These are phyloP conservation scores for Talaromyces sp. DNA, from an alignment of 2,329 filamentous ascomycete genomes.

Conservation along the genomic window DNA sequence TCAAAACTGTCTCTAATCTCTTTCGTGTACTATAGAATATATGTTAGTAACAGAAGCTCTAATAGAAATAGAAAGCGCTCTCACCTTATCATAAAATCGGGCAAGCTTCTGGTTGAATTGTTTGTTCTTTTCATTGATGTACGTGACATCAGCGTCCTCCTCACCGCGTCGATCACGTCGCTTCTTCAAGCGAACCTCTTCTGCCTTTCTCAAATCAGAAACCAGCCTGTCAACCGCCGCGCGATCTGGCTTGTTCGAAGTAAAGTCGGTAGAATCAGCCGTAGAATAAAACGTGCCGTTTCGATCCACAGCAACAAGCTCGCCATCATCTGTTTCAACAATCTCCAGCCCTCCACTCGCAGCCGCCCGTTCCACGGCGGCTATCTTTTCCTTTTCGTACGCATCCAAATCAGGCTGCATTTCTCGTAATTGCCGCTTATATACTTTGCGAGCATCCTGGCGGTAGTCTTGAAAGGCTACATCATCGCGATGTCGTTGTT, in stretches of 20 bases:
- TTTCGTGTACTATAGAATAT: slow-evolving; percentile 66
- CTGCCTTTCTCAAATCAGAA: slow-evolving; percentile 78
- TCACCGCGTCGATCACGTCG: slow-evolving; percentile 76
- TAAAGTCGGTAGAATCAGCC: slow-evolving; percentile 75
- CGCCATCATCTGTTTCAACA: slow-evolving; percentile 90
- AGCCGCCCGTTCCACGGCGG: slow-evolving; percentile 79
- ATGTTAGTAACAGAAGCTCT: slow-evolving; percentile 17
- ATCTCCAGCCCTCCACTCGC: slow-evolving; percentile 83
- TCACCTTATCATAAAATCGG: slow-evolving; percentile 88
- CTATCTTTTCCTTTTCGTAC: slow-evolving; percentile 85
- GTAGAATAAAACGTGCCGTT: slow-evolving; percentile 89
- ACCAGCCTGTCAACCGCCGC: slow-evolving; percentile 86
- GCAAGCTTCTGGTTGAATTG: slow-evolving; percentile 98
- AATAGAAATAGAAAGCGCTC: slow-evolving; percentile 21
- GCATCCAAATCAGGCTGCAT: slow-evolving; percentile 72
- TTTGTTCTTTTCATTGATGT: slow-evolving; percentile 99
- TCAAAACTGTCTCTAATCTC: slow-evolving; percentile 98
- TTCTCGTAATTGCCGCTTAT: slow-evolving; percentile 83
- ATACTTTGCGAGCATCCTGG: slow-evolving; percentile 84
- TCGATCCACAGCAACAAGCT: slow-evolving; percentile 89
- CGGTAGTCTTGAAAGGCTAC: slow-evolving; percentile 87
- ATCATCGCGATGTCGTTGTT: slow-evolving; percentile 73
- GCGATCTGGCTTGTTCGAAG: slow-evolving; percentile 81
- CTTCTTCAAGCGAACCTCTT: slow-evolving; percentile 83
- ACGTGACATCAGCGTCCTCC: slow-evolving; percentile 88